A percentile compares a stretch with the other conserved stretches of the same genome.
Conservation (phyloP, 2,329 filamentous ascomycete species). For the Chaetomiaceae sp. region DNA sequence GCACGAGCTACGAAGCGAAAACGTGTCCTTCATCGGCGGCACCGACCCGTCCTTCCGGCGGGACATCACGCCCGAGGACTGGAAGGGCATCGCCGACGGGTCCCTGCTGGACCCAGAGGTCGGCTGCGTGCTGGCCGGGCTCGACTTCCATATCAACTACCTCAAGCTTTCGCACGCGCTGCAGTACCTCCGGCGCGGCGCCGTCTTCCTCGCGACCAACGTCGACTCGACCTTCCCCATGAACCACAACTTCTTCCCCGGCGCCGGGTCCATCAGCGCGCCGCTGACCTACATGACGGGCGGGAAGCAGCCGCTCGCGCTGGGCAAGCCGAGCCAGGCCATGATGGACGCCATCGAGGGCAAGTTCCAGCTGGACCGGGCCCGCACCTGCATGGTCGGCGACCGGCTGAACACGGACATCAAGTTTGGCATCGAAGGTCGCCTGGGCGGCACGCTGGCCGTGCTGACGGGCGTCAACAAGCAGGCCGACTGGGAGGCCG, state of each 20-base stretch:
- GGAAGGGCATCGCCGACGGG: slow-evolving; percentile 68
- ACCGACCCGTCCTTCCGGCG: slow-evolving; percentile 74
- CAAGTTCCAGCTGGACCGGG: slow-evolving; percentile 83
- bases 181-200: slow-evolving; percentile 79
- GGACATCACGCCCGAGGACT: slow-evolving; percentile 77
- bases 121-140: slow-evolving; percentile 78
- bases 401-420: slow-evolving; percentile 95
- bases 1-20: slow-evolving; percentile 76
- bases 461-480: slow-evolving; percentile 87
- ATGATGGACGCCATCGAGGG: slow-evolving; percentile 99
- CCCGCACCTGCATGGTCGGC: slow-evolving; percentile 89
- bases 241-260: slow-evolving; percentile 79
- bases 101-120: slow-evolving; percentile 80
- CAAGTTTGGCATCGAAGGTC: slow-evolving; percentile 86
- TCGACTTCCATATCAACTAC: slow-evolving; percentile 96
- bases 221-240: slow-evolving; percentile 84
- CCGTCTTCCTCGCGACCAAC: slow-evolving; percentile 88
- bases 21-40: slow-evolving; percentile 75
- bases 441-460: slow-evolving; percentile 82
- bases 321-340: slow-evolving; percentile 94
- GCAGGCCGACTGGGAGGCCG: slow-evolving; percentile 74
- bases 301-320: slow-evolving; percentile 60
- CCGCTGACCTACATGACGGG: slow-evolving; percentile 70
- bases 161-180: slow-evolving; percentile 80
- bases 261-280: slow-evolving; percentile 76